Percentiles rank a stretch among this genome's conserved stretches.
Conservation (phyloP, 768 basidiomycete genomes). For the Boletus pseudo-olivaceus region DNA sequence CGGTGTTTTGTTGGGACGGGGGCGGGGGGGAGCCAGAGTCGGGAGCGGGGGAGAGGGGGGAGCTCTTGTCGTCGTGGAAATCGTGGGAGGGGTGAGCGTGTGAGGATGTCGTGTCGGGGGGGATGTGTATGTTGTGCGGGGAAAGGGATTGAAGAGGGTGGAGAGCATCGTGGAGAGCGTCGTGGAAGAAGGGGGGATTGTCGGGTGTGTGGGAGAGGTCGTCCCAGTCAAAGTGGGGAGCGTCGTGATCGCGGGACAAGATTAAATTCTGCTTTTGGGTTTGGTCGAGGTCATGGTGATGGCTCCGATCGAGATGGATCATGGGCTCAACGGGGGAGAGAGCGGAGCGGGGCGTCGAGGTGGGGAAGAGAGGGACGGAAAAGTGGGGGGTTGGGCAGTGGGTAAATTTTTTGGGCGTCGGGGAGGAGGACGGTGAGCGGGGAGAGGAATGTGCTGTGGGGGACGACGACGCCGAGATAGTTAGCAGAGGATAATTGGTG, state of each 20-base stretch:
- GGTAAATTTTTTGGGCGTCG: background rate
- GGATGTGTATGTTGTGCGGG: slow-evolving; percentile 16
- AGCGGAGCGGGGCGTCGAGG: no score
- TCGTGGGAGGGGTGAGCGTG: slow-evolving; percentile 16
- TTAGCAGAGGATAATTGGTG: slow-evolving; percentile 20
- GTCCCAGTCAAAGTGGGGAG: slow-evolving; percentile 36
- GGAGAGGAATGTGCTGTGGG: background rate
- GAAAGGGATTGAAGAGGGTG: slow-evolving; percentile 18
- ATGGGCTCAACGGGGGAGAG: slow-evolving; percentile 26
- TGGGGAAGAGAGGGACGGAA: no score
- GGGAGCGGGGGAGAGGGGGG: slow-evolving; percentile 56
- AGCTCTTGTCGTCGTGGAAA: slow-evolving; percentile 42
- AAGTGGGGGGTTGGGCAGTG: no score
- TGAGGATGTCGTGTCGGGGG: slow-evolving; percentile 3
- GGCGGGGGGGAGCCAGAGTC: slow-evolving; percentile 40
- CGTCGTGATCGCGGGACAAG: slow-evolving; percentile 35
- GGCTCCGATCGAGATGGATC: slow-evolving; percentile 55
- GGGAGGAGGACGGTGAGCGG: slow-evolving; percentile 5
- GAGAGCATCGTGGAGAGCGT: slow-evolving; percentile 20
- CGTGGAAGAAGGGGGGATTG: slow-evolving; percentile 27
- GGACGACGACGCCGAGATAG: slow-evolving; percentile 1
- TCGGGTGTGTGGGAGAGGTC: slow-evolving; percentile 24
- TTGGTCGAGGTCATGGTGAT: slow-evolving; percentile 39
- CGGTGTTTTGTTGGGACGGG: slow-evolving; percentile 22
- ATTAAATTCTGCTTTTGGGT: slow-evolving; percentile 41